Evolutionary conservation across 1,139 yeast species (phyloP).

Genomic region (Taiozyma sp.): DNA sequence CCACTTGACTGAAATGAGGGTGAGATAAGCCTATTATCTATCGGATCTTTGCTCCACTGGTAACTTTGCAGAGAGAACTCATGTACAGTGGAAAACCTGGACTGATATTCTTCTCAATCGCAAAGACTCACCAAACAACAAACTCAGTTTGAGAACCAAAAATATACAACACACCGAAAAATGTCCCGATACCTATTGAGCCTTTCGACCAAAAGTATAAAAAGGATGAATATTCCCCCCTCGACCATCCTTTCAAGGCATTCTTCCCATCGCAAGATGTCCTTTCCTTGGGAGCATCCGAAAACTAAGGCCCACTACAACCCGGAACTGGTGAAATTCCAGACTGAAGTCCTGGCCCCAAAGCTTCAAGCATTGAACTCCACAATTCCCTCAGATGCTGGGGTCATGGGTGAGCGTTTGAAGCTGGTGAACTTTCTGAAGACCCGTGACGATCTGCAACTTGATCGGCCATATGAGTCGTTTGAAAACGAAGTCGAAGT

Average conservation of each 20-base stretch:
- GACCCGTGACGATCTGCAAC: neutral
- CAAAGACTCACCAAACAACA: neutral
- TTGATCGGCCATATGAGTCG: neutral
- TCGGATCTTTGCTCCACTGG: too few relatives aligned
- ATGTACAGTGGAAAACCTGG: too few relatives aligned
- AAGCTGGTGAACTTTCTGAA: neutral
- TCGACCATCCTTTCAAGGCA: too few relatives aligned
- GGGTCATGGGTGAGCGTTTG: neutral
- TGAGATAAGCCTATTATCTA: too few relatives aligned
- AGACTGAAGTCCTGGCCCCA: neutral
- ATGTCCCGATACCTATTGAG: neutral
- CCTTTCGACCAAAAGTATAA: neutral
- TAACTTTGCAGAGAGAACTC: too few relatives aligned
- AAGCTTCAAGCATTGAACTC: neutral
- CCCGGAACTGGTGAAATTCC: constrained; percentile 1
- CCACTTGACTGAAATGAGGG: too few relatives aligned
- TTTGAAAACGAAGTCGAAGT: constrained; percentile 19
- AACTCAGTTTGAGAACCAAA: neutral
- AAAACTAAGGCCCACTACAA: neutral
- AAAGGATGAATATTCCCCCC: neutral
- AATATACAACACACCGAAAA: neutral
- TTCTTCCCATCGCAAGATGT: neutral
- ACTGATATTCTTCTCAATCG: too few relatives aligned
- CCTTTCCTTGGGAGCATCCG: constrained; percentile 3
- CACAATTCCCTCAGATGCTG: neutral